These are phyloP conservation scores for Ambrosia artemisiifolia DNA, from an alignment of 129 eudicot species.

Conservation along the genomic window DNA sequence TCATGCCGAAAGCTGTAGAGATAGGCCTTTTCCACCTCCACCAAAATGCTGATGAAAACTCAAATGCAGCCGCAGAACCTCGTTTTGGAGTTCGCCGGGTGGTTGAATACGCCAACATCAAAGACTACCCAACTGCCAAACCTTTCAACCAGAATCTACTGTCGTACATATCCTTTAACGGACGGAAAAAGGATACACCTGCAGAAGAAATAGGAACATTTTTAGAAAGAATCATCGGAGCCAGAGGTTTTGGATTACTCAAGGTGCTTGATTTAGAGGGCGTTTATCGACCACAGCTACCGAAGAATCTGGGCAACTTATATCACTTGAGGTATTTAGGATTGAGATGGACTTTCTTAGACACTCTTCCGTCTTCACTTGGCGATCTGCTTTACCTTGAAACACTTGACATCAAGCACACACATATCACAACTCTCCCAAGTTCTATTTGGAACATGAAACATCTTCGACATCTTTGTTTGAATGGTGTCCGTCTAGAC, in stretches of 20 bases:
- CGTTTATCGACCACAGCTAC: conserved; percentile 28
- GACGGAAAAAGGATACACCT: conserved; percentile 26
- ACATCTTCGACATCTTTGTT: conserved; percentile 32
- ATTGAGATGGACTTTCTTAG: conserved; percentile 33
- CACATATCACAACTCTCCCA: conserved; percentile 33
- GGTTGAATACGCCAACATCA: conserved; percentile 27
- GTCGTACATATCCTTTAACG: conserved; percentile 35
- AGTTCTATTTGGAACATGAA: conserved; percentile 36
- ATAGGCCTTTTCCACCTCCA: conserved; percentile 35
- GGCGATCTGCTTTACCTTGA: conserved; percentile 31
- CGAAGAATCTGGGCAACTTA: conserved; percentile 26
- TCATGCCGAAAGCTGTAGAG: conserved; percentile 24
- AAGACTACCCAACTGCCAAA: conserved; percentile 3
- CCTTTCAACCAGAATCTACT: conserved; percentile 19
- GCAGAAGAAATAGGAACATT: conserved; percentile 34
- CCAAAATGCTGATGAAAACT: not conserved
- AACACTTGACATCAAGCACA: conserved; percentile 37
- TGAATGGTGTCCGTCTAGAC: conserved; percentile 25
- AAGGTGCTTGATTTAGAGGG: conserved; percentile 37
- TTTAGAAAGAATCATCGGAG: conserved; percentile 25
- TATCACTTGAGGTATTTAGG: conserved; percentile 32
- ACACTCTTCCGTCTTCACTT: conserved; percentile 36
- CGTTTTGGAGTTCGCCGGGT: conserved; percentile 22
- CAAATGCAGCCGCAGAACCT: conserved; percentile 14
- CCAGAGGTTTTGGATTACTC: conserved; percentile 30